phyloP scores from a whole-genome alignment of 257 asterid genomes.

The Scutellaria baicalensis region DNA sequence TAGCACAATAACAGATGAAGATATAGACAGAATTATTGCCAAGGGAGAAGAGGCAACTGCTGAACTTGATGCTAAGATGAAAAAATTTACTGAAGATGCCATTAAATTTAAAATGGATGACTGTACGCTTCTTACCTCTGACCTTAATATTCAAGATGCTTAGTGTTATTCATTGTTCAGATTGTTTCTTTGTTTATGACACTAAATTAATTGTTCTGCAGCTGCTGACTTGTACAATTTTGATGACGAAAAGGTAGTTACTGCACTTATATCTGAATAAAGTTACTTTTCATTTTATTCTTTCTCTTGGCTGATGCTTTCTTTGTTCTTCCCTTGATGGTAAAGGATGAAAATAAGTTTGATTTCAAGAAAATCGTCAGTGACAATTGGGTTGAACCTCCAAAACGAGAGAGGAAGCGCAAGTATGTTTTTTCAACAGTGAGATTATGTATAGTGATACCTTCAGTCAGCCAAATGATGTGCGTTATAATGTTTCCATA shows the following conservation, averaged over 20 bases:
- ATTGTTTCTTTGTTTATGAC: conserved; percentile 14
- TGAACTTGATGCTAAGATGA: conserved; percentile 98
- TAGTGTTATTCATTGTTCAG: not conserved
- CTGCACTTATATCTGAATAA: conserved; percentile 1
- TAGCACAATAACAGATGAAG: conserved; percentile 98
- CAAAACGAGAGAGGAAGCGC: conserved; percentile 94
- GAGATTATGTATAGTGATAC: not conserved
- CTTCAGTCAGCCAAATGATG: conserved; percentile 3
- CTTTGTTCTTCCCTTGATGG: conserved; percentile 3
- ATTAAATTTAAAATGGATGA: conserved; percentile 96
- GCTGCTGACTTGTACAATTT: conserved; percentile 94
- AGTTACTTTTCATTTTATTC: not conserved
- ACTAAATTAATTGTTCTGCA: conserved; percentile 39
- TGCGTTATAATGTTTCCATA: conserved; percentile 11
- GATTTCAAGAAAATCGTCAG: conserved; percentile 92
- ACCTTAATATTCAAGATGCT: not conserved
- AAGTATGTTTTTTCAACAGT: conserved; percentile 48
- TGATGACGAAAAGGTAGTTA: conserved; percentile 77
- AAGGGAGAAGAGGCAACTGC: conserved; percentile 99
- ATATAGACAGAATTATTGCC: conserved; percentile 95
- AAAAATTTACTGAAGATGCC: conserved; percentile 97
- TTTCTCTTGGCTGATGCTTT: conserved; percentile 2
- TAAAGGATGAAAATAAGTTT: conserved; percentile 72
- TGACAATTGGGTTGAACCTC: conserved; percentile 94
- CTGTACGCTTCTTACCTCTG: conserved; percentile 42